phyloP scores from a whole-genome alignment of 106 monocot species.

The Acanthochlamys bracteata region DNA sequence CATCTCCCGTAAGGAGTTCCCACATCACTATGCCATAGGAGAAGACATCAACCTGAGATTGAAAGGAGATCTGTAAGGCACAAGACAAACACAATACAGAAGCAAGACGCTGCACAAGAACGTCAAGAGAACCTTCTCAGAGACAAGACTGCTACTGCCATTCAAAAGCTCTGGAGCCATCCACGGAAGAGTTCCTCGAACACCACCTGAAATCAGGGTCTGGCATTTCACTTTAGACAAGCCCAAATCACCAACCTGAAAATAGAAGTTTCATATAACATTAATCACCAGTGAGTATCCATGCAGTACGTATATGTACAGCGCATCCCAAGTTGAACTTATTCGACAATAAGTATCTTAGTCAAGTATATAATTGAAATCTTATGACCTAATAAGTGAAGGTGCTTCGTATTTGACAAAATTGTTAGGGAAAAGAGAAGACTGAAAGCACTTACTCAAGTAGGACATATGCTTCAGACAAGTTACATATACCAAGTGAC shows the following conservation, averaged over 20 bases:
- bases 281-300: neutral
- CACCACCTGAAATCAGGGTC: slow-evolving; percentile 91
- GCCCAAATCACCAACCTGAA: slow-evolving; percentile 84
- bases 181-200: slow-evolving; percentile 93
- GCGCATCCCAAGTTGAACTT: too few relatives aligned
- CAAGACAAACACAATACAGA: neutral
- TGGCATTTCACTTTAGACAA: slow-evolving; percentile 89
- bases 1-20: slow-evolving; percentile 87
- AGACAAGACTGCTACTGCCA: slow-evolving; percentile 73
- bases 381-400: too few relatives aligned
- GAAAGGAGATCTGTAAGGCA: neutral
- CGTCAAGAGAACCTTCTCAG: slow-evolving; percentile 51
- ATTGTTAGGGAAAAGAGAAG: too few relatives aligned
- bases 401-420: too few relatives aligned
- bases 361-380: too few relatives aligned
- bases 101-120: neutral
- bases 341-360: too few relatives aligned
- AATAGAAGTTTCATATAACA: neutral
- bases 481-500: too few relatives aligned
- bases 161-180: slow-evolving; percentile 95
- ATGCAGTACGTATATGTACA: too few relatives aligned
- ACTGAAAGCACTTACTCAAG: too few relatives aligned
- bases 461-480: too few relatives aligned
- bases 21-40: slow-evolving; percentile 95
- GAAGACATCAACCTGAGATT: slow-evolving; percentile 78